These are phyloP conservation scores for Scedosporium minutisporum DNA, from an alignment of 2,329 filamentous ascomycete genomes.

Conservation along the genomic window DNA sequence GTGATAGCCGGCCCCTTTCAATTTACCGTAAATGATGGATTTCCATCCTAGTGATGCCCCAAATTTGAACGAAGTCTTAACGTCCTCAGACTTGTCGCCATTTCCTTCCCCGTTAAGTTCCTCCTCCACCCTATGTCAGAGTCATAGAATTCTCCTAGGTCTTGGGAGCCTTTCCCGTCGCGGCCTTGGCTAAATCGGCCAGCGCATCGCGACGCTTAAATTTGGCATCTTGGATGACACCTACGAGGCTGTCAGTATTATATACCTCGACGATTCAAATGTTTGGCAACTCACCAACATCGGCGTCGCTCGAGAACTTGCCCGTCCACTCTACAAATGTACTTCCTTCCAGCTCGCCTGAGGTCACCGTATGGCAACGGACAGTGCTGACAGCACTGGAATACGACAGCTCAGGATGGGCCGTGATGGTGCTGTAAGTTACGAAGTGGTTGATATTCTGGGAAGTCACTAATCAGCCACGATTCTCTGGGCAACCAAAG, in stretches of 20 bases:
- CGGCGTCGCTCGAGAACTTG: slow-evolving; percentile 61
- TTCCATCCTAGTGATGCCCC: no score
- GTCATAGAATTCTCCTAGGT: no score
- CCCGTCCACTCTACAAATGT: slow-evolving; percentile 62
- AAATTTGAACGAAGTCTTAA: no score
- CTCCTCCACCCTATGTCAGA: no score
- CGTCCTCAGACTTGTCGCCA: no score
- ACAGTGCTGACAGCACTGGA: slow-evolving; percentile 58
- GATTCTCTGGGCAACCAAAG: neutral
- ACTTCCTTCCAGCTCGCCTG: slow-evolving; percentile 51
- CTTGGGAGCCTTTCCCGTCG: slow-evolving; percentile 18
- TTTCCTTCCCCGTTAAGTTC: no score
- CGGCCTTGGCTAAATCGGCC: slow-evolving; percentile 50
- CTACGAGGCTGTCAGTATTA: slow-evolving; percentile 26
- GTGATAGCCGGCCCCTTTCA: no score
- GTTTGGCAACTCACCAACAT: slow-evolving; percentile 47
- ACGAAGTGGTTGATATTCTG: slow-evolving; percentile 65
- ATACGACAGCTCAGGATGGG: slow-evolving; percentile 55
- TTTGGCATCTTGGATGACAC: slow-evolving; percentile 64
- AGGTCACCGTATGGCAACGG: slow-evolving; percentile 56
- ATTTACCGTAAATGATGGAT: no score
- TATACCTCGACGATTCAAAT: neutral
- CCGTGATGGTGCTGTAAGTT: slow-evolving; percentile 62
- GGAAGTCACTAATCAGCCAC: neutral
- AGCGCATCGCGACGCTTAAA: slow-evolving; percentile 68